Evolutionary conservation across 345 rosid genomes (phyloP), one percentile per base, ranked within the genome.

Genomic region (Gossypium turneri): DNA sequence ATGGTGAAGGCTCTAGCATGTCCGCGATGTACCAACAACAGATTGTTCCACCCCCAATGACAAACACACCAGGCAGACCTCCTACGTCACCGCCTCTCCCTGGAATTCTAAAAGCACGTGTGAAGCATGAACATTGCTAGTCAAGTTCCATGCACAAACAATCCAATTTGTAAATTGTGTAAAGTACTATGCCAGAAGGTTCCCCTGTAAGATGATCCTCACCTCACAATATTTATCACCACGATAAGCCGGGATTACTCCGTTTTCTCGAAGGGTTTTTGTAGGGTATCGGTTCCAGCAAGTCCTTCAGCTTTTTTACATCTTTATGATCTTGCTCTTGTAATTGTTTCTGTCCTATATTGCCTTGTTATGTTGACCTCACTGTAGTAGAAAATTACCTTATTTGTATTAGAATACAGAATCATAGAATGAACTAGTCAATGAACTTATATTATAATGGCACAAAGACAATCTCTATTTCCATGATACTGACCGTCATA

Each of bases 81-180:
- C 87, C 96, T 20, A 80, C 87, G 55, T 88, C 93, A 9, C 88
- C 86, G 9, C 90, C 88, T 12, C 76, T 84, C 56, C 93, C 92
- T 2, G 95, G 90, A 74, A 91, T 84, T 64, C 73, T 90, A 45
- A 90, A 88, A 79, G 83, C 90, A 7, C 87, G 87, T 4, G 88
- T 88, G 79, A 94, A 92, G 86, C 90, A 82, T 62, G 98, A 94
- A 86, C 89, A 88, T 50, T 90, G 81, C 82, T 76, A 53, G 43
- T 57, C 34, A n/a, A 29, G 69, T 76, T 72, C 70, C 66, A 56
- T 34, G 78, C 67, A 75, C 52, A 75, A 59, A 56, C 74, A 20
- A 45, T 81, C 77, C 74, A 34, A 38, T 76, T 73, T 94, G 97
- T 89, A 90, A 80, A 90, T 87, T 88, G 83, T 86, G 88, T 86